Percentiles rank a stretch among this genome's conserved stretches.
Conservation (phyloP, 768 basidiomycete genomes). For the Leccinum pellstonianum region DNA sequence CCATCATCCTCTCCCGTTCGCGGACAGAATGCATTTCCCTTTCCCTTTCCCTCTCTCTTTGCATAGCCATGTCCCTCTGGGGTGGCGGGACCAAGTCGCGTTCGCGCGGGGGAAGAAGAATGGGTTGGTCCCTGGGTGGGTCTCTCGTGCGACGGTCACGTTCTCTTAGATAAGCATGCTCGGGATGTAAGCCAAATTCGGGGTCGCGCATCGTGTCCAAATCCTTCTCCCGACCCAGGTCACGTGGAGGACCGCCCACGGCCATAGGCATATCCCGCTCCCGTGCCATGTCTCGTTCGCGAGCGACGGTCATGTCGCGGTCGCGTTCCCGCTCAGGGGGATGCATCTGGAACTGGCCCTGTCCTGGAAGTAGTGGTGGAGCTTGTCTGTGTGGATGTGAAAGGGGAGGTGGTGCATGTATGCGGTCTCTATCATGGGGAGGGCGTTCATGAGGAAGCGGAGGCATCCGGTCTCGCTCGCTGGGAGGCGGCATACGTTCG, state of each 20-base stretch:
- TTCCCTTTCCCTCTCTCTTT: slow-evolving; percentile 25
- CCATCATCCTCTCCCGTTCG: slow-evolving; percentile 26
- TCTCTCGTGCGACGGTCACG: slow-evolving; percentile 26
- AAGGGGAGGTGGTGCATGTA: slow-evolving; percentile 27
- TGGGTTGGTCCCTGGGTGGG: slow-evolving; percentile 15
- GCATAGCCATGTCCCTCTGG: slow-evolving; percentile 24
- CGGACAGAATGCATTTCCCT: slow-evolving; percentile 18
- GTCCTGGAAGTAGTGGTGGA: slow-evolving; percentile 26
- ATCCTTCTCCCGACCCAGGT: slow-evolving; percentile 25
- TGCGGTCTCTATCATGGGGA: slow-evolving; percentile 26
- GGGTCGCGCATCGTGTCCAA: slow-evolving; percentile 25
- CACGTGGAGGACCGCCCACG: slow-evolving; percentile 23
- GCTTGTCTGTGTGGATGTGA: slow-evolving; percentile 21
- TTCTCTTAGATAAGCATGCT: slow-evolving; percentile 26
- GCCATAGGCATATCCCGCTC: slow-evolving; percentile 22
- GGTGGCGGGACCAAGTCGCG: slow-evolving; percentile 18
- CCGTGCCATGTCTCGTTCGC: slow-evolving; percentile 26
- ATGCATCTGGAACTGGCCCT: slow-evolving; percentile 32
- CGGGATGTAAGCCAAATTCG: slow-evolving; percentile 23
- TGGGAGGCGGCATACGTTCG: slow-evolving; percentile 24
- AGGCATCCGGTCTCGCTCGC: slow-evolving; percentile 28
- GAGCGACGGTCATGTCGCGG: slow-evolving; percentile 15
- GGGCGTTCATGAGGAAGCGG: slow-evolving; percentile 25
- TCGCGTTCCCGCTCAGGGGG: slow-evolving; percentile 32
- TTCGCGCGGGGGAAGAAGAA: slow-evolving; percentile 25